Base-by-base conservation (phyloP, 495 filamentous ascomycete species). In the Talaromyces ruber region DNA sequence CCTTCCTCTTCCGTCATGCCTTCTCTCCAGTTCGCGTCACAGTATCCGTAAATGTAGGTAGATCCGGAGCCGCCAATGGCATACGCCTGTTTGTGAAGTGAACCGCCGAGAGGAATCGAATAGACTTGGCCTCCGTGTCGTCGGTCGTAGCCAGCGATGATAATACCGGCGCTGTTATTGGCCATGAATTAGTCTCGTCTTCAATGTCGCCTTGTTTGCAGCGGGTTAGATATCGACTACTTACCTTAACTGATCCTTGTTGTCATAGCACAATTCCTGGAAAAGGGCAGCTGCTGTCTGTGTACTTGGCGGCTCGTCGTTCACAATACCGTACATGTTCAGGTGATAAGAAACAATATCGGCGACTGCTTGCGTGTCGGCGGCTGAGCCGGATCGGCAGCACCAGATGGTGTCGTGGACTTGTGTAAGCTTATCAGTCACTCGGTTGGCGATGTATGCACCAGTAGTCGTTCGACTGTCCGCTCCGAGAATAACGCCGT, bases 361-460 rank as follows among this genome's bases (percentile, higher is more conserved):
- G 56, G 94, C 95, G 50, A 98, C 88, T 24, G 94, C 95, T 76
- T 98, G 94, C 60, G 94, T 98, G 73, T 98, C 94, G 67, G 94
- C 94, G 22, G 94, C 94, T 11, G 94, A 98, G 29, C 94, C 94
- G 58, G 95, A 97, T 65, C 88, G 88, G 79, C 94, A 98, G 82
- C 94, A 98, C 94, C 94, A 98, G 74, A 98, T 97, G 55, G 93
- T 98, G 75, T 98, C 94, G 76, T 96, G 90, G 47, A 98, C 93
- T 77, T 93, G 91, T 65, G 95, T 98, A 71, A 98, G 86, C 82
- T 98, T 98, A 81, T 98, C 94, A 62, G 94, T 98, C 56, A 98
- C 95, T 79, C 94, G 88, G 75, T 98, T 98, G 68, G 94, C 95
- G 72, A 98, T 98, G 83, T 96, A 98, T 64, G 94, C 87, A 69